Evolutionary conservation across 345 rosid species (phyloP).

Genomic region (Isatis tinctoria): DNA sequence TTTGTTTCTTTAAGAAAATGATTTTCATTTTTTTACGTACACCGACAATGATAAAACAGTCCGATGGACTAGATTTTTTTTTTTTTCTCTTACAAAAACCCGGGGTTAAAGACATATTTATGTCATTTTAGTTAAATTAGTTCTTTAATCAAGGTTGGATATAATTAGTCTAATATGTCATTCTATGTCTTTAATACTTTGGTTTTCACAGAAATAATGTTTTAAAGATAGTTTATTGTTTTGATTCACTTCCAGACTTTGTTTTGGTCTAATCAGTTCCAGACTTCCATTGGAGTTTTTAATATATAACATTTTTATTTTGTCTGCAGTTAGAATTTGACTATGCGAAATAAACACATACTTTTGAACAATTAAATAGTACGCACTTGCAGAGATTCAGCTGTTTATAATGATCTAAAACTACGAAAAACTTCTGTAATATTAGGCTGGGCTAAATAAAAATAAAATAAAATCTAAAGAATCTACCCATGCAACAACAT

Average conservation of each 20-base stretch:
- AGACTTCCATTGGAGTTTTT: neutral
- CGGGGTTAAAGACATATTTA: neutral
- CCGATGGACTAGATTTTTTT: neutral
- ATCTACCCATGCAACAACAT: neutral
- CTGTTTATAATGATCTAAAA: neutral
- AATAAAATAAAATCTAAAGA: neutral
- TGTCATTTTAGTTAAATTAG: neutral
- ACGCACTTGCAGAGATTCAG: neutral
- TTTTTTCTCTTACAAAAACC: neutral
- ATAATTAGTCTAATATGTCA: too few species aligned
- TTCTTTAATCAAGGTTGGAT: neutral
- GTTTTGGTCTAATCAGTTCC: too few species aligned
- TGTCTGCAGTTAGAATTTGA: neutral
- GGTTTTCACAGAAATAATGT: neutral
- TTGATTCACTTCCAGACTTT: neutral
- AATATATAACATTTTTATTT: neutral
- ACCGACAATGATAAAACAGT: slow-evolving; percentile 17
- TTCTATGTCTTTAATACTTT: too few species aligned
- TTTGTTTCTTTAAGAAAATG: neutral
- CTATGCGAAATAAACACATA: neutral
- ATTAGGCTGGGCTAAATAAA: neutral
- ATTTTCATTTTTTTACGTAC: neutral
- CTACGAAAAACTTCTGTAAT: neutral
- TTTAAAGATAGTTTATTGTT: neutral
- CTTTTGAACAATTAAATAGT: neutral